Evolutionary conservation across 2,329 filamentous ascomycete species (phyloP).

Genomic region (Venturia nashicola): DNA sequence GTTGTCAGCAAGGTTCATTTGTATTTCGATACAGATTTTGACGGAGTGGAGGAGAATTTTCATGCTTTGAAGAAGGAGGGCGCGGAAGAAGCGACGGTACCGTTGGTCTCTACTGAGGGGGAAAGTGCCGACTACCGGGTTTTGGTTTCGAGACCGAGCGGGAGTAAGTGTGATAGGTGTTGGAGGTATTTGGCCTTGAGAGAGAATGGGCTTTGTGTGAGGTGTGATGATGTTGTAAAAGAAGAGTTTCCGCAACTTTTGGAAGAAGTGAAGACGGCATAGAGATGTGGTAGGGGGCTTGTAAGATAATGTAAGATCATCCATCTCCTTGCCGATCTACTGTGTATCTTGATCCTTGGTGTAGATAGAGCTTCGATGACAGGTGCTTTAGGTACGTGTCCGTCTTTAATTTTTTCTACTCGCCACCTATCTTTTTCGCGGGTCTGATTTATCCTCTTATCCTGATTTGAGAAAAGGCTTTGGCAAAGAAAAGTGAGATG

Average conservation of each 20-base stretch:
- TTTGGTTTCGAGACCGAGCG: constrained; percentile 31
- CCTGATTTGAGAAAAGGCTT: no score
- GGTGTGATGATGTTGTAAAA: constrained; percentile 57
- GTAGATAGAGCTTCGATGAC: neutral
- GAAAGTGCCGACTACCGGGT: constrained; percentile 5
- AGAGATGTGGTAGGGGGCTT: neutral
- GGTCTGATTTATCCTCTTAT: no score
- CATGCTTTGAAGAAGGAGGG: constrained; percentile 7
- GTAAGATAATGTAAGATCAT: neutral
- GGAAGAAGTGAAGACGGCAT: neutral
- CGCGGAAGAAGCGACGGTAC: neutral
- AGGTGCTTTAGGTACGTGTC: no score
- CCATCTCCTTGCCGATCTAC: neutral
- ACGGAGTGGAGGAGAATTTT: constrained; percentile 10
- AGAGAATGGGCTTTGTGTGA: constrained; percentile 54
- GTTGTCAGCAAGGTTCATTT: constrained; percentile 28
- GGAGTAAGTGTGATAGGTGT: constrained; percentile 71
- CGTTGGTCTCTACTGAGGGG: neutral
- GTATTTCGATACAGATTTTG: neutral
- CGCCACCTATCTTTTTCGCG: no score
- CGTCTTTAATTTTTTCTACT: no score
- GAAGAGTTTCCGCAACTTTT: constrained; percentile 1
- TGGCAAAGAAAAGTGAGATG: no score
- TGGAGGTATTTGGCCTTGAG: constrained; percentile 73
- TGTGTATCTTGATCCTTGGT: neutral